These are phyloP conservation scores for Mortierella hygrophila DNA, from an alignment of 192 early-diverging fungal species.

Conservation along the genomic window DNA sequence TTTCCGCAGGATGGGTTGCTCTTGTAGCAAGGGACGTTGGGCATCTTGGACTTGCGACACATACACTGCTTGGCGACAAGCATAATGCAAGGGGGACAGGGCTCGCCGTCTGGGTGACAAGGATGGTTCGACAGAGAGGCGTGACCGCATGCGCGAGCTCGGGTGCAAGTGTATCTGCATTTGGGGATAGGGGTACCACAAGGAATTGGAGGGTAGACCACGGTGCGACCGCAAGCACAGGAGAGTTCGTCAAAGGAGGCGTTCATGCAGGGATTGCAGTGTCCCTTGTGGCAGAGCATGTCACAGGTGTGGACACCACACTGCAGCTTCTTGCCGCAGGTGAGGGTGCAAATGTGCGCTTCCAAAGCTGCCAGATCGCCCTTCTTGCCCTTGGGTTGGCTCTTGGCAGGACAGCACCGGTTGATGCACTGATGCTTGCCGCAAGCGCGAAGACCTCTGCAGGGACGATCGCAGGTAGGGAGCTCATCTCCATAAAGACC, in stretches of 20 bases:
- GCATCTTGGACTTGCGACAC: conserved; percentile 84
- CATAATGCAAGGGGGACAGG: conserved; percentile 93
- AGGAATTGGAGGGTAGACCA: conserved; percentile 85
- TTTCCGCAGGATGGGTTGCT: conserved; percentile 79
- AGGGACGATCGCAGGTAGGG: conserved; percentile 73
- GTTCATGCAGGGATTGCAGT: conserved; percentile 80
- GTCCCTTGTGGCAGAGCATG: conserved; percentile 81
- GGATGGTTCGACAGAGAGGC: conserved; percentile 74
- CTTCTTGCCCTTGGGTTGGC: conserved; percentile 43
- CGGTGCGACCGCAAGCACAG: conserved; percentile 89
- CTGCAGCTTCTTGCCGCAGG: conserved; percentile 79
- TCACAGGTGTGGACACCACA: conserved; percentile 89
- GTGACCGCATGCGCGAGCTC: conserved; percentile 85
- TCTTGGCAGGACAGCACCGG: conserved; percentile 73
- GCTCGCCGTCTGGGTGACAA: conserved; percentile 88
- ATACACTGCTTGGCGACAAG: conserved; percentile 80
- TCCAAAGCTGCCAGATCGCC: conserved; percentile 50
- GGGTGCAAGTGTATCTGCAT: conserved; percentile 81
- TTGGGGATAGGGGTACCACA: conserved; percentile 84
- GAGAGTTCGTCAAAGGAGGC: conserved; percentile 87
- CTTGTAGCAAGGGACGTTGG: conserved; percentile 88
- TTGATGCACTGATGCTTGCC: conserved; percentile 78
- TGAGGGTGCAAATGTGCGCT: conserved; percentile 73
- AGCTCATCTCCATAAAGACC: conserved; percentile 57
- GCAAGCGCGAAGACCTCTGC: conserved; percentile 72